Conservation (phyloP, 2,329 filamentous ascomycete species). For the Penicillium rolfsii region DNA sequence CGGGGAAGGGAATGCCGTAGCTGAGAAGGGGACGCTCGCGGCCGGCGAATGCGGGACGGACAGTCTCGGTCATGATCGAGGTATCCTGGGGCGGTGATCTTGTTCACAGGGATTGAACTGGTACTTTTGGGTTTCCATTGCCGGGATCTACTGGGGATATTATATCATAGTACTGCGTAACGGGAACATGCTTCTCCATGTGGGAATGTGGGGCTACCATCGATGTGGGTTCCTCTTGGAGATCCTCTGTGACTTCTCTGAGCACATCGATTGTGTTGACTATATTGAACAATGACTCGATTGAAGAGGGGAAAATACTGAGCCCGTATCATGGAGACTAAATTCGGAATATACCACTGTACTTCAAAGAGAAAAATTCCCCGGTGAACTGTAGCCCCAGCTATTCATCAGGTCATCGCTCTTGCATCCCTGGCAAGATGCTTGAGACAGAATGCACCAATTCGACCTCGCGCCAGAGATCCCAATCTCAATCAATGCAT, state of each 20-base stretch:
- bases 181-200: conserved; percentile 11
- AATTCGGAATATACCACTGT: too few relatives aligned
- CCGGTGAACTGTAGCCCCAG: too few relatives aligned
- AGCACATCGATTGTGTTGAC: too few relatives aligned
- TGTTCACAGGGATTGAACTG: neutral
- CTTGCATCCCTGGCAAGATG: too few relatives aligned
- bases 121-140: neutral
- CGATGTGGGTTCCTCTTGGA: conserved; percentile 4
- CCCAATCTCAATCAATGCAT: neutral
- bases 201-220: conserved; percentile 13
- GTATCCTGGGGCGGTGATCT: neutral
- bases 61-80: conserved; percentile 35
- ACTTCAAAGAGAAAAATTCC: too few relatives aligned
- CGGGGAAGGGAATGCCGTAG: conserved; percentile 53
- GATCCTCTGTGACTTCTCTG: neutral
- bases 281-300: too few relatives aligned
- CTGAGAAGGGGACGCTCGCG: conserved; percentile 49
- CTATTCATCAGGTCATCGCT: too few relatives aligned
- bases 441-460: too few relatives aligned
- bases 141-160: neutral
- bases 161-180: neutral
- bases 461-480: too few relatives aligned
- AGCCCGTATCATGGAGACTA: too few relatives aligned
- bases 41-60: conserved; percentile 43
- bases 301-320: too few relatives aligned